A percentile compares a stretch with the other conserved stretches of the same genome.
Evolutionary conservation across 2,329 filamentous ascomycete species (phyloP).

Genomic region (Nannizzia gypsea): DNA sequence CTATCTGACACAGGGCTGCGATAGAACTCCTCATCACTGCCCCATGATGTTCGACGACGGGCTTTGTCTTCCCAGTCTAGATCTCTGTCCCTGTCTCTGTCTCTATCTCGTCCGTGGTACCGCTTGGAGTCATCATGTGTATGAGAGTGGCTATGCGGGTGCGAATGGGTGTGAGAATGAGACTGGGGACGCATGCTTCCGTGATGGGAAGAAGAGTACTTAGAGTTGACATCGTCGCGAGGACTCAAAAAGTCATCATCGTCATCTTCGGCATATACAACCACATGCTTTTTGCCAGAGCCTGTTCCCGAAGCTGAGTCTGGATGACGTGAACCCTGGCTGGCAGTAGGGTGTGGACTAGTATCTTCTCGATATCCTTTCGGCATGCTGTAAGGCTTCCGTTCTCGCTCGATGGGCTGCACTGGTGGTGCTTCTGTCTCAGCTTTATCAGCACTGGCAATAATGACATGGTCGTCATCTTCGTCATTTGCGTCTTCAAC

Average conservation of each 20-base stretch:
- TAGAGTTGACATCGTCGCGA: neutral
- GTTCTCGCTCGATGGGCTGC: constrained; percentile 50
- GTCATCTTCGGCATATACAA: neutral
- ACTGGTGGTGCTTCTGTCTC: neutral
- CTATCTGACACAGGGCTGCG: constrained; percentile 15
- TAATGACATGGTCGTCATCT: constrained; percentile 21
- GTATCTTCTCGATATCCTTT: constrained; percentile 42
- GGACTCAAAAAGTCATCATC: neutral
- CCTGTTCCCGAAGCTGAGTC: neutral
- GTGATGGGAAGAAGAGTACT: neutral
- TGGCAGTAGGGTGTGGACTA: neutral
- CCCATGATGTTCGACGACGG: constrained; percentile 20
- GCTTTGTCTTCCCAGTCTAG: constrained; percentile 5
- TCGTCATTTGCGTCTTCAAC: constrained; percentile 33
- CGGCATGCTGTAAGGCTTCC: constrained; percentile 53
- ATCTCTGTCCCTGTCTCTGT: constrained; percentile 2
- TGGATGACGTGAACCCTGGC: neutral
- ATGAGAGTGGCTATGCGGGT: neutral
- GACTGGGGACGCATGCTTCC: neutral
- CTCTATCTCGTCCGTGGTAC: neutral
- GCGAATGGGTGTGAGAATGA: neutral
- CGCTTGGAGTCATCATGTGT: neutral
- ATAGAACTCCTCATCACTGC: constrained; percentile 31
- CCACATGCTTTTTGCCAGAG: neutral
- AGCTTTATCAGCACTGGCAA: neutral